Conservation (phyloP, 495 filamentous ascomycete genomes). For the Evansstolkia leycettana region DNA sequence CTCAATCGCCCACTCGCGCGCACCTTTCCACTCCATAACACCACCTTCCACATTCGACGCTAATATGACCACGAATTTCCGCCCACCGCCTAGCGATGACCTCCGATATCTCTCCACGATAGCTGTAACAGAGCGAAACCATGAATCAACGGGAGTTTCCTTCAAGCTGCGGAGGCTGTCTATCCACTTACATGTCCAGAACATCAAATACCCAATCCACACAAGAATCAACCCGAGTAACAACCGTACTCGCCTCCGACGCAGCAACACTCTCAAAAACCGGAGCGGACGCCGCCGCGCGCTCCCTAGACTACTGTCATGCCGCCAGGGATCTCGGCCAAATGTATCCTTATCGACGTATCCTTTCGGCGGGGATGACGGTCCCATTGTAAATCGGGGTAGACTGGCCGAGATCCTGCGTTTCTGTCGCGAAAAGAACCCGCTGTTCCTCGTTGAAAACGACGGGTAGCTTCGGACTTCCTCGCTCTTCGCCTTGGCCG, state of each 20-base stretch:
- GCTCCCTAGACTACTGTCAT: constrained; percentile 20
- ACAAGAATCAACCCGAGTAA: constrained; percentile 48
- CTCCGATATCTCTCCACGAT: constrained; percentile 38
- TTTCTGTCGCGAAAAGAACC: constrained; percentile 73
- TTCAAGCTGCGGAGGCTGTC: constrained; percentile 2
- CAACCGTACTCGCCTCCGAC: constrained; percentile 47
- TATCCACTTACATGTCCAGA: constrained; percentile 34
- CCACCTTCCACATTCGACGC: constrained; percentile 91
- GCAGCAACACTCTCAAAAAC: constrained; percentile 27
- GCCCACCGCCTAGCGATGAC: constrained; percentile 63
- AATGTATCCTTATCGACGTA: constrained; percentile 63
- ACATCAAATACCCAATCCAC: constrained; percentile 51
- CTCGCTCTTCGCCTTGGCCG: constrained; percentile 64
- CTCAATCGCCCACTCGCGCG: constrained; percentile 96
- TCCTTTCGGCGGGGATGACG: constrained; percentile 14
- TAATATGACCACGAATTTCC: constrained; percentile 86
- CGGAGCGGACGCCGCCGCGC: constrained; percentile 18
- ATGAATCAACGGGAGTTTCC: neutral
- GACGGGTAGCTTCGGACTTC: constrained; percentile 65
- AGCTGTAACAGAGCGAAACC: constrained; percentile 7
- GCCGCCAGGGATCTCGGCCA: neutral
- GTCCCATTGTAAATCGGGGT: constrained; percentile 46
- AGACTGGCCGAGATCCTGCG: constrained; percentile 61
- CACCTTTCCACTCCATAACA: constrained; percentile 98
- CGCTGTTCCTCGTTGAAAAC: constrained; percentile 67